A percentile compares a stretch with the other conserved stretches of the same genome.
These are phyloP conservation scores for Dothideomycetes sp. DNA, from an alignment of 2,329 filamentous ascomycete genomes.

Conservation along the genomic window DNA sequence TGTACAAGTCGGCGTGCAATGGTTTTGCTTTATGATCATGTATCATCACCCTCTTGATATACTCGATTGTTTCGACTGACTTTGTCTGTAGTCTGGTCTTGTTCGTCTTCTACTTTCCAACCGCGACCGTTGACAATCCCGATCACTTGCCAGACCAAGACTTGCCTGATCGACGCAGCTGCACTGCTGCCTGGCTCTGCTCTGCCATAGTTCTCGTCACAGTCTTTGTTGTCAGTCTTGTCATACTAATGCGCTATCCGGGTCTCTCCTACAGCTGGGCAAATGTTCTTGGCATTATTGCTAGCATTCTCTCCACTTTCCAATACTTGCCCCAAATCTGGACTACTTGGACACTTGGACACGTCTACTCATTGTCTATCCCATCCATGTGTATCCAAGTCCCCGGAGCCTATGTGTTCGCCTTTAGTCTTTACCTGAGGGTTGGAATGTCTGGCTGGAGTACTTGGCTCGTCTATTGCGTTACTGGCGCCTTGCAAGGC, in stretches of 20 bases:
- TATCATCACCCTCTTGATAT: slow-evolving; percentile 34
- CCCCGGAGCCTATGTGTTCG: slow-evolving; percentile 83
- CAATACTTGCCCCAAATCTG: slow-evolving; percentile 95
- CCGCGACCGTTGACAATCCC: no score
- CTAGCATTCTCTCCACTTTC: slow-evolving; percentile 66
- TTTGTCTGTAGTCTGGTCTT: slow-evolving; percentile 44
- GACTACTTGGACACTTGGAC: slow-evolving; percentile 75
- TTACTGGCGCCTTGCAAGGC: slow-evolving; percentile 80
- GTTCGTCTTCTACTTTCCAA: slow-evolving; percentile 81
- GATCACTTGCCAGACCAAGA: no score
- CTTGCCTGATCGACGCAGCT: no score
- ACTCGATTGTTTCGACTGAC: background rate
- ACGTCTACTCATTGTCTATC: slow-evolving; percentile 84
- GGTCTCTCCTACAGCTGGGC: slow-evolving; percentile 65
- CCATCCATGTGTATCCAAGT: slow-evolving; percentile 99
- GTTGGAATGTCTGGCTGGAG: slow-evolving; percentile 83
- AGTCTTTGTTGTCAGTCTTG: slow-evolving; percentile 51
- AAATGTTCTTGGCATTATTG: slow-evolving; percentile 70
- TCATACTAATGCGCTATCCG: slow-evolving; percentile 55
- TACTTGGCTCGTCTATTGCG: slow-evolving; percentile 82
- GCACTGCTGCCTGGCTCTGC: no score
- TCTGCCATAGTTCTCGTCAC: slow-evolving; percentile 69
- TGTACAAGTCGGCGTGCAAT: slow-evolving; percentile 82
- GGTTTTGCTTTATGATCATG: slow-evolving; percentile 87
- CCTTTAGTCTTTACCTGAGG: slow-evolving; percentile 59